Base-by-base conservation (phyloP, 2,329 filamentous ascomycete species). In the Cryphonectria radicalis region DNA sequence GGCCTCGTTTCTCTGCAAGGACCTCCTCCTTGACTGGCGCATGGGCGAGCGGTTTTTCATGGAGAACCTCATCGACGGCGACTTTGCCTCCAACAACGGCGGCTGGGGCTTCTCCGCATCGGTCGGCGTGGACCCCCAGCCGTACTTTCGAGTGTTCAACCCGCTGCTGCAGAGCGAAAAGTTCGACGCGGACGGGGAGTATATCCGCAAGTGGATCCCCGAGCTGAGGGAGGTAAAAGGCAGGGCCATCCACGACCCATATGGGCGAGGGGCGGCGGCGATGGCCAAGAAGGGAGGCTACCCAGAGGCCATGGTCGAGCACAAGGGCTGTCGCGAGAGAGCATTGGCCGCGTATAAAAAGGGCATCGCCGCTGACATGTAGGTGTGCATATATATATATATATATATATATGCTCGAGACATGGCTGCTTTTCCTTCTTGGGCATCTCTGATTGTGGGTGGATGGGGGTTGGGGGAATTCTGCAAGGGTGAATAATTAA, bases 91-190 rank as follows among this genome's bases (percentile, higher is more conserved):
- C 71, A 95, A 95, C 79, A 94, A 93, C 73, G 86, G 87, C 40
- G 87, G 87, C 4, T 89, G 87, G 86, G 88, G 83, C n/a, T 84
- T 83, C 72, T 78, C 80, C 42, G 81, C 81, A 3, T 80, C 79
- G 11, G 81, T 84, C 25, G 81, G 77, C 5, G 79, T 78, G 8
- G 79, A 80, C 35, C 79, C 78, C 1, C 78, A 97, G 80, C 94
- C 94, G 0, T 97, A 97, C 78, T 97, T 97, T 74, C 87, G 94
- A 8, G 92, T 97, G 67, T 97, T 97, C 81, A 97, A 97, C 76
- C 94, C 94, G 0, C 79, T 94, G 62, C 82, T 93, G 25, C 94
- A 97, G 83, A 93, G 92, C 75, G 93, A 96, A 84, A 95, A 92
- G 80, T 97, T 97, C 76, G 94, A 97, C 78, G 83, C 87, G 0